Conservation (phyloP, 345 rosid genomes). For the Linum trigynum region DNA sequence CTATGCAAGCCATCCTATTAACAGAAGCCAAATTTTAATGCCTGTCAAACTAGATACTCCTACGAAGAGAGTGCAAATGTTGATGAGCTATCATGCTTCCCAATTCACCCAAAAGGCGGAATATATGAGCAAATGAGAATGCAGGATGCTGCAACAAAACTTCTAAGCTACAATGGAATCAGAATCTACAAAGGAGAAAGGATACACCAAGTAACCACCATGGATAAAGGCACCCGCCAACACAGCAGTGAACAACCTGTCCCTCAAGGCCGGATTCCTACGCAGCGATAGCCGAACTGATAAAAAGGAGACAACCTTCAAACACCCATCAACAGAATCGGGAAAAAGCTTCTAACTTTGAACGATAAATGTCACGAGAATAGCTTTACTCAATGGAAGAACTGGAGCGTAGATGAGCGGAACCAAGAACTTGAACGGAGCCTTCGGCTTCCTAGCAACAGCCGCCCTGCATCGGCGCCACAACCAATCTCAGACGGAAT, state of each 20-base stretch:
- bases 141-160: not conserved
- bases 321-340: not conserved
- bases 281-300: slow-evolving; percentile 66
- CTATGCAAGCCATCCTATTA: not conserved
- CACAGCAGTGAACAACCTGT: slow-evolving; percentile 67
- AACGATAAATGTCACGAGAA: no score
- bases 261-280: slow-evolving; percentile 67
- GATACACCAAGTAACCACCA: slow-evolving; percentile 94
- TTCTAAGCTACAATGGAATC: not conserved
- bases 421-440: slow-evolving; percentile 65
- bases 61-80: not conserved
- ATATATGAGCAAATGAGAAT: not conserved
- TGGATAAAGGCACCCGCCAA: slow-evolving; percentile 85
- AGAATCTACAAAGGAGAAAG: slow-evolving; percentile 22
- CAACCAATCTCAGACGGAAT: no score
- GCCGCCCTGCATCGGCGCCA: slow-evolving; percentile 12
- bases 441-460: slow-evolving; percentile 37
- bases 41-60: not conserved
- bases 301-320: not conserved
- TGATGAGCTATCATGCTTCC: not conserved
- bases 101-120: not conserved
- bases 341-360: not conserved
- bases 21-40: no score
- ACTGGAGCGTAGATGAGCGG: slow-evolving; percentile 84
- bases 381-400: slow-evolving; percentile 71